phyloP scores from a whole-genome alignment of 2,329 filamentous ascomycete species.

The Davidsoniella neocaledoniae region DNA sequence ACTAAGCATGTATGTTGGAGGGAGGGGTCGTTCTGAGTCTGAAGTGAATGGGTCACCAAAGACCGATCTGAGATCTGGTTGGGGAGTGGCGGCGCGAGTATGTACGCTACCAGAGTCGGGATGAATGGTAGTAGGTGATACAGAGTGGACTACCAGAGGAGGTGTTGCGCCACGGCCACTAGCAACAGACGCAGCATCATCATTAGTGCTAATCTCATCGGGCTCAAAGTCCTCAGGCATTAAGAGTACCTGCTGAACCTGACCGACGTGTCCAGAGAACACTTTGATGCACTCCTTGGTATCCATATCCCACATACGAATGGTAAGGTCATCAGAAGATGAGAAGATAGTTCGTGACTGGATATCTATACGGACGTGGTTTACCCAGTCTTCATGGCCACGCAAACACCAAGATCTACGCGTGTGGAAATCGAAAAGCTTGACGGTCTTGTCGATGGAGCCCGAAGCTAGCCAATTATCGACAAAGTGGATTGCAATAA shows the following conservation, averaged over 20 bases:
- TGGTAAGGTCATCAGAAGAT: conserved; percentile 80
- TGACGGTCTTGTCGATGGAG: conserved; percentile 76
- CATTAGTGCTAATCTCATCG: conserved; percentile 42
- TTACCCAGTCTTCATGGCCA: conserved; percentile 89
- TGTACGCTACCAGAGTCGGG: background rate
- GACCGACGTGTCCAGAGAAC: conserved; percentile 82
- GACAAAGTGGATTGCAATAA: conserved; percentile 79
- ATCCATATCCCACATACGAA: conserved; percentile 87
- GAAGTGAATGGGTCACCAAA: conserved; percentile 48
- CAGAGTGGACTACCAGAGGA: conserved; percentile 9
- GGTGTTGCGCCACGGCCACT: conserved; percentile 24
- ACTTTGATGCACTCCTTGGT: conserved; percentile 57
- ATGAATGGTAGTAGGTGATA: conserved; percentile 3
- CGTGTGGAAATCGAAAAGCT: conserved; percentile 81
- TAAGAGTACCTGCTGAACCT: conserved; percentile 79
- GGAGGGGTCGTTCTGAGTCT: conserved; percentile 47
- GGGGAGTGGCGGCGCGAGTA: conserved; percentile 15
- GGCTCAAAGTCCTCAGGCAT: conserved; percentile 81
- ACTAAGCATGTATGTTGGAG: conserved; percentile 82
- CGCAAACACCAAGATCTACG: conserved; percentile 64
- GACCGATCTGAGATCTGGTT: conserved; percentile 31
- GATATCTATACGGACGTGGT: conserved; percentile 77
- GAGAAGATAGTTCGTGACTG: conserved; percentile 75
- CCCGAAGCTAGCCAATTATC: conserved; percentile 72
- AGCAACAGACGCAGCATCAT: conserved; percentile 36